These are phyloP conservation scores for Crepidotus variabilis DNA, from an alignment of 768 basidiomycete species.

Conservation along the genomic window DNA sequence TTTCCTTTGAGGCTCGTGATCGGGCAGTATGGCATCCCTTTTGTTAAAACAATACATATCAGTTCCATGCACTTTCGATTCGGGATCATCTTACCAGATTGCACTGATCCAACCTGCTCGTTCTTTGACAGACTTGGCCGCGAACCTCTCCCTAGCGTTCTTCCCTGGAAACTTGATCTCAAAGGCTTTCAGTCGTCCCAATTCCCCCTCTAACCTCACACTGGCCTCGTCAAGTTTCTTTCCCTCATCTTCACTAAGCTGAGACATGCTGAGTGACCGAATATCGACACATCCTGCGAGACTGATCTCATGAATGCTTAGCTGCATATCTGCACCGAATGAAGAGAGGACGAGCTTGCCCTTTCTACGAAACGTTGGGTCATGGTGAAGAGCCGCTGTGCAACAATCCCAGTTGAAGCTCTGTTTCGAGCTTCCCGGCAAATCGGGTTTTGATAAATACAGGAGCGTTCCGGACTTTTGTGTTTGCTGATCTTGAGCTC, in stretches of 20 bases:
- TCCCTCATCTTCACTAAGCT: slow-evolving; percentile 42
- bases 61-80: not conserved
- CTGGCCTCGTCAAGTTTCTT: slow-evolving; percentile 26
- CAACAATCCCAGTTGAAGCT: slow-evolving; percentile 27
- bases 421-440: no score
- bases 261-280: slow-evolving; percentile 45
- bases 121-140: slow-evolving; percentile 54
- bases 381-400: slow-evolving; percentile 46
- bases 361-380: slow-evolving; percentile 20
- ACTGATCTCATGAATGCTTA: slow-evolving; percentile 41
- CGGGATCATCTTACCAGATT: slow-evolving; percentile 50
- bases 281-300: slow-evolving; percentile 58
- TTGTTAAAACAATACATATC: not conserved
- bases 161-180: slow-evolving; percentile 59
- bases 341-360: slow-evolving; percentile 44
- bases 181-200: slow-evolving; percentile 45
- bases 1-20: not conserved
- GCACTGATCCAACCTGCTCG: slow-evolving; percentile 73
- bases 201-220: slow-evolving; percentile 20
- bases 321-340: slow-evolving; percentile 29
- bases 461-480: no score
- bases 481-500: no score
- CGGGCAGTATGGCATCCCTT: slow-evolving; percentile 55
- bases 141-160: slow-evolving; percentile 53
- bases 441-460: no score